Base-by-base conservation (phyloP, 192 early-diverging fungal species). In the Dissophora ornata region DNA sequence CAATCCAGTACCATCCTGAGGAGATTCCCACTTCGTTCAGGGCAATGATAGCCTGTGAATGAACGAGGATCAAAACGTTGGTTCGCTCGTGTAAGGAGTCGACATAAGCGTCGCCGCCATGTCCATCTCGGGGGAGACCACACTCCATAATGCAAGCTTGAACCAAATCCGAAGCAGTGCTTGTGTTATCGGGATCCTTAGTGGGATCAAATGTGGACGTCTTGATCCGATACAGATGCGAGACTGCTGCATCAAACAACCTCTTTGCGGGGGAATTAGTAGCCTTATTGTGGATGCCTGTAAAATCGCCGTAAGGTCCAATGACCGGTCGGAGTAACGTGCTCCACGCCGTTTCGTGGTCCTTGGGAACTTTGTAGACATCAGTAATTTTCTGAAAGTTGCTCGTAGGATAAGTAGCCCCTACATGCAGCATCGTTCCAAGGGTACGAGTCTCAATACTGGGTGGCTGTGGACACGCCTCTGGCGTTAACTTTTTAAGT, bases 1-100 rank as follows among this genome's bases (percentile, higher is more conserved):
- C 33, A 40, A 80, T 66, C 69, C 69, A 80, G 30, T 71, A 80
- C 79, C 79, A 80, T 0, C 79, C 79, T 3, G 57, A 49, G 1
- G 25, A 24, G 0, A 44, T 11, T 6, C 62, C 67, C 24, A 26
- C 30, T 0, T 56, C 40, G 0, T 59, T 48, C 46, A 80, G 36
- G 0, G 42, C 63, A 0, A 48, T 19, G 1, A 28, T 12, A 13
- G 57, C 69, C 24, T 66, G 24, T 1, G n/a, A 21, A 4, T 57
- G 32, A 8, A 67, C 15, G 1, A 67, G 16, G 30, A 62, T 38
- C 40, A 77, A 19, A 4, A 47, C 54, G 24, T 57, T 67, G 7
- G 52, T 67, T 18, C 18, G 32, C n/a, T 67, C 73, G 7, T 64
- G 62, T 4, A 80, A 26, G 0, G 79, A 65, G 1, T 80, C 69